Base-by-base conservation (phyloP, 768 basidiomycete species). In the Pisolithus albus region DNA sequence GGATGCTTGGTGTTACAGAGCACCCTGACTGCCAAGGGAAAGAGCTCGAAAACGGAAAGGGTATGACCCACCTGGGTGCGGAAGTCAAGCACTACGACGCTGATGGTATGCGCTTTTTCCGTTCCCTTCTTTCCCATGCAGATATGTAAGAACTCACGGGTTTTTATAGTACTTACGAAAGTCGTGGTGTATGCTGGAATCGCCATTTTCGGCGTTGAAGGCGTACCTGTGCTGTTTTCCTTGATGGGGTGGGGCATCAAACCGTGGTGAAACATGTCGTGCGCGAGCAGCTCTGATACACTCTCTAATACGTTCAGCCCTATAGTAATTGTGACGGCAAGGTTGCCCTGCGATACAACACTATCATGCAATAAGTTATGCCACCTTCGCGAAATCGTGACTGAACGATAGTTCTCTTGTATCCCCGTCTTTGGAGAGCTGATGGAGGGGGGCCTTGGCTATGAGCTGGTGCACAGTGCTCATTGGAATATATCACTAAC, bases 141-240 rank as follows among this genome's bases (percentile, higher is more conserved):
- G 39, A 34, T 30, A 11, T 19, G n/a, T n/a, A 19, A 7, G 21
- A 6, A 39, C 50, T 62, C 28, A 54, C 30, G 28, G 23, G 8
- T 7, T 30, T 41, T 30, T 47, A 23, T 54, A 92, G 91, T 93
- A 7, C 67, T 93, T 55, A 93, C 92, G 24, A 94, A 93, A 71
- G 83, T 93, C 11, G 81, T 91, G 41, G 92, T 94, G 5, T 95
- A 97, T 64, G 76, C 79, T 47, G 93, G 94, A 0, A 95, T 98
- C 53, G 91, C 80, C 0, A 66, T 86, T 11, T 62, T 93, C 10
- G 79, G 84, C 2, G 67, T 72, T 13, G 82, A 86, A 56, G 66
- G 72, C 0, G 71, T 85, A 30, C 91, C 91, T 0, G 69, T 84
- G 11, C 64, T 81, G 59, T 92, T 89, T 58, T 81, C 86, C 57